Base-by-base conservation (phyloP, 176 grass and related monocot genomes). In the Hyparrhenia diplandra region DNA sequence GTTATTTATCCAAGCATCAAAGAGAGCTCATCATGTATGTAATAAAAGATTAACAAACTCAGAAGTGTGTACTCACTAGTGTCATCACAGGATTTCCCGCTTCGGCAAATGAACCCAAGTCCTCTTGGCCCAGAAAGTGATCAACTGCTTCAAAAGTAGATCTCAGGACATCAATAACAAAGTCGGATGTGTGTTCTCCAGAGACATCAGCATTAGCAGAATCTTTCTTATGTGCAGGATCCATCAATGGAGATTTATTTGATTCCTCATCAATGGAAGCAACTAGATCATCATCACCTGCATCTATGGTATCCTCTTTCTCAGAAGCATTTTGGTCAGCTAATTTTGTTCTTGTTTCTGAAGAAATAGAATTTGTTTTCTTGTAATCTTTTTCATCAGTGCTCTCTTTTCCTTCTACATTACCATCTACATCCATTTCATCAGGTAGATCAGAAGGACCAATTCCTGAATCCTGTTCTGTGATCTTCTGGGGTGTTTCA, bases 81-180 rank as follows among this genome's bases (percentile, higher is more conserved):
- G 90, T 88, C 94, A 97, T 93, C 20, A 93, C 88, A 43, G 94
- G 94, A 46, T 93, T 93, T 71, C 88, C 94, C 36, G 73, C 86
- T 59, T 97, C 94, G 73, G 81, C 81, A 86, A 97, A 97, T 49
- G 94, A 93, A 80, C 79, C 79, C 34, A 83, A 69, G n/a, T 85
- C 84, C 52, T 76, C 81, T 58, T 77, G 46, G 11, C 87, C 84
- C 36, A 86, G 86, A 84, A 85, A 83, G 75, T 83, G 81, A 27
- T 74, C 88, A 82, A 91, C 69, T 57, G 88, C 83, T 52, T 91
- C 80, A 91, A 93, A 97, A 82, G 94, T 88, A 59, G 77, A 79
- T 84, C 82, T 85, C 64, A 97, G 74, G 34, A 80, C 77, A 88
- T 91, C 58, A 81, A 87, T 80, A 82, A 79, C 88, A 88, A 81